Percentiles rank a stretch among this genome's conserved stretches.
phyloP scores from a whole-genome alignment of 495 filamentous ascomycete genomes.

The Neurospora sp. region DNA sequence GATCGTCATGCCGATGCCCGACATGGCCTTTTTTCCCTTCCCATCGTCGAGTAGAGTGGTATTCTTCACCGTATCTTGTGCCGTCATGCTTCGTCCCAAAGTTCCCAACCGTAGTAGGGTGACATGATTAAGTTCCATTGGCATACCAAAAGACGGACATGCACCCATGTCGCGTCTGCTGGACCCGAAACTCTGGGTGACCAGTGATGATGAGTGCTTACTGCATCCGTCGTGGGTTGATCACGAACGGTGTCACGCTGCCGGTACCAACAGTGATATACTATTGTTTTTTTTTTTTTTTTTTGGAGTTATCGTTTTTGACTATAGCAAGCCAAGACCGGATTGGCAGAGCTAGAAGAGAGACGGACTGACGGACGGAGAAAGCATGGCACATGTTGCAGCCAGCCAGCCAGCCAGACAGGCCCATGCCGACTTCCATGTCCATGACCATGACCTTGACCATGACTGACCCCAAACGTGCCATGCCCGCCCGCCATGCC shows the following conservation, averaged over 20 bases:
- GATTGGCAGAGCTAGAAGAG: neutral
- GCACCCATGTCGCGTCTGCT: neutral
- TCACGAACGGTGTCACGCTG: neutral
- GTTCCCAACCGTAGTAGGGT: neutral
- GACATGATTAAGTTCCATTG: neutral
- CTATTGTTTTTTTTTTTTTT: neutral
- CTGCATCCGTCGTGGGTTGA: neutral
- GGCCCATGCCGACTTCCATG: neutral
- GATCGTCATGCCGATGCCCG: neutral
- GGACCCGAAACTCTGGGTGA: neutral
- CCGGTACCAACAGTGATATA: neutral
- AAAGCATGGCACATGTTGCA: neutral
- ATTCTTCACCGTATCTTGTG: neutral
- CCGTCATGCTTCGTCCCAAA: neutral
- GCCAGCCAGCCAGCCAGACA: neutral
- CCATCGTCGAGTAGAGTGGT: neutral
- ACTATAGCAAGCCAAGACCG: neutral
- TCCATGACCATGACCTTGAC: neutral
- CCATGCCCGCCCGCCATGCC: neutral
- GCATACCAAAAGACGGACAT: neutral
- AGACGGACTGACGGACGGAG: neutral
- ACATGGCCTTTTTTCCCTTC: neutral
- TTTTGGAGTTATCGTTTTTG: neutral
- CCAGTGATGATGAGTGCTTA: neutral
- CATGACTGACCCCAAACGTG: neutral